Percentiles rank a stretch among this genome's conserved stretches.
Conservation (phyloP, 2,329 filamentous ascomycete species). For the Pseudogymnoascus sp. region DNA sequence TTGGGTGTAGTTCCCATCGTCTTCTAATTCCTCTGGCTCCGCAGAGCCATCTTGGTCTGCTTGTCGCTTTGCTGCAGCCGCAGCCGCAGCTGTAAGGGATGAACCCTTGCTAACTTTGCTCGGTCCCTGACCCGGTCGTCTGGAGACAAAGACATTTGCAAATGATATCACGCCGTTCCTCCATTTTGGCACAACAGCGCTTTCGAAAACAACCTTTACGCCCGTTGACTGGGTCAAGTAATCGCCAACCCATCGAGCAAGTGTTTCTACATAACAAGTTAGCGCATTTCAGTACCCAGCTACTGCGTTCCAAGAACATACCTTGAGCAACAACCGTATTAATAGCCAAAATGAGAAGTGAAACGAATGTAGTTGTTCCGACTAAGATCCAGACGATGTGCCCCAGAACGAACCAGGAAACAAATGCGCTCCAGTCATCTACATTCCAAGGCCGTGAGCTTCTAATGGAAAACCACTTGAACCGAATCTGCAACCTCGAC, state of each 20-base stretch:
- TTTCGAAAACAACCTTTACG: conserved; percentile 91
- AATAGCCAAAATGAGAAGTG: conserved; percentile 78
- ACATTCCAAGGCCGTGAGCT: conserved; percentile 90
- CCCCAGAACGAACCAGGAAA: conserved; percentile 89
- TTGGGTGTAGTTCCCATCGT: conserved; percentile 96
- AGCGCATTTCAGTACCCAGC: conserved; percentile 13
- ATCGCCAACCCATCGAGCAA: conserved; percentile 89
- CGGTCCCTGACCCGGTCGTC: conserved; percentile 73
- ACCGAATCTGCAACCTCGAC: conserved; percentile 79
- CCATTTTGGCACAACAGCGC: conserved; percentile 95
- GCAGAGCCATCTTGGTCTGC: conserved; percentile 29
- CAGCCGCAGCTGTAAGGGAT: conserved; percentile 73
- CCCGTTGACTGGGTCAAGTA: conserved; percentile 92
- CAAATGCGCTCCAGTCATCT: conserved; percentile 92
- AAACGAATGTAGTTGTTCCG: conserved; percentile 96
- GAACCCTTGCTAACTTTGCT: conserved; percentile 91
- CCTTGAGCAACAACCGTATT: conserved; percentile 96
- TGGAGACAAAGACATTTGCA: conserved; percentile 91
- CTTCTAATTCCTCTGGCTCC: conserved; percentile 43
- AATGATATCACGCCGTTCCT: conserved; percentile 91
- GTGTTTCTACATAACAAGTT: conserved; percentile 56
- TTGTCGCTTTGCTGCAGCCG: conserved; percentile 65
- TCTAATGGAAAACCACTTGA: conserved; percentile 96
- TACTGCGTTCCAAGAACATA: conserved; percentile 35
- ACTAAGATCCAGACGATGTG: conserved; percentile 95